Evolutionary conservation across 2,329 filamentous ascomycete genomes (phyloP), one percentile per base, ranked within the genome.

Genomic region (Celoporthe dispersa): DNA sequence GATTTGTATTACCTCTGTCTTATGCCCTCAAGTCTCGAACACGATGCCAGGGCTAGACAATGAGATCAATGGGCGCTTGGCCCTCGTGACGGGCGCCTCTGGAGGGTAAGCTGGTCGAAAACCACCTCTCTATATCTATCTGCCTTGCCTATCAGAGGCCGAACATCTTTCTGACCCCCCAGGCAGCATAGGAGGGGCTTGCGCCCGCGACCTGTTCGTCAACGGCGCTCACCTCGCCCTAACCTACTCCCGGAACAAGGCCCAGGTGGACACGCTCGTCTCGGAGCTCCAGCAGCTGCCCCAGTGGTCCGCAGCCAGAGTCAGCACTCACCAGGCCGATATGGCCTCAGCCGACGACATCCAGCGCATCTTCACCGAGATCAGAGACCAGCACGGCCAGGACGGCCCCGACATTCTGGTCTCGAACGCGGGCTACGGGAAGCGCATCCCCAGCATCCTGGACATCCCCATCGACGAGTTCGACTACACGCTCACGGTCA

Each of bases 401-500:
- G 66, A 75, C 6, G 81, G 82, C 1, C 87, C 88, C 0, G 87
- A 91, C 74, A 91, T 92, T 31, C 80, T 92, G 2, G 78, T 92
- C 35, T 87, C 86, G 12, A 92, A 92, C 75, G 90, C 90, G 1
- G 90, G 90, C 0, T 85, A 90, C 73, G 90, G 89, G 55, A 89
- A 88, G 75, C 83, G 88, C n/a, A 86, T 90, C 69, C 79, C 80
- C 2, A 77, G 81, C 63, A 83, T 88, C 63, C 81, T 84, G 75
- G 88, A 91, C 70, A 90, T 91, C 71, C 82, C 84, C 8, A 77
- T 91, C 33, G 87, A 88, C 66, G 88, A 91, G 76, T 91, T 90
- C 75, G 89, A 91, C 75, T 81, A 87, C 75, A 91, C 87, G 5
- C 79, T 91, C 62, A 85, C 83, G 69, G 83, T 91, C 69, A 92